A percentile compares a stretch with the other conserved stretches of the same genome.
Conservation (phyloP, 495 filamentous ascomycete species). For the Aspergillus leporis region DNA sequence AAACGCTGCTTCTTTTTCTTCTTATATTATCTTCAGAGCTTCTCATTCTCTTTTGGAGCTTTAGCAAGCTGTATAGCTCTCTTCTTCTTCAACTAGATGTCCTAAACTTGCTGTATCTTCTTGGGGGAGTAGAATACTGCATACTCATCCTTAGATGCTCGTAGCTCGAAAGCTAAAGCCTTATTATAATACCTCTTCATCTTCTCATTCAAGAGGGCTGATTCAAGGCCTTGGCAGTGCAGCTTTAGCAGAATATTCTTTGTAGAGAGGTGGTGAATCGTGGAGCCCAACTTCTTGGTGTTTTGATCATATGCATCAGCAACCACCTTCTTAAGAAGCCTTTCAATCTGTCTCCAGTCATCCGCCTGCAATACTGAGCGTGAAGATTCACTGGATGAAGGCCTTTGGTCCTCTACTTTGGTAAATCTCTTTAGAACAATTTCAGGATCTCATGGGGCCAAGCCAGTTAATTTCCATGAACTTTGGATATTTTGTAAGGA, state of each 20-base stretch:
- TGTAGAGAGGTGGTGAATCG: conserved; percentile 6
- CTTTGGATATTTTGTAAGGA: conserved; percentile 1
- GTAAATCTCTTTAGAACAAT: conserved; percentile 6
- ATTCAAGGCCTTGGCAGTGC: conserved; percentile 1
- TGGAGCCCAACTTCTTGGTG: background rate
- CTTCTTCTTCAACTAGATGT: too few relatives aligned
- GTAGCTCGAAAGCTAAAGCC: conserved; percentile 2
- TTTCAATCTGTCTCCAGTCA: conserved; percentile 10
- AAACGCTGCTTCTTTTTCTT: too few relatives aligned
- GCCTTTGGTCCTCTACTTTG: background rate
- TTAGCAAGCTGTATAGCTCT: too few relatives aligned
- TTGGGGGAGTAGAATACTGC: conserved; percentile 2
- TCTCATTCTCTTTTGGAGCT: too few relatives aligned
- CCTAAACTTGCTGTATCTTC: too few relatives aligned
- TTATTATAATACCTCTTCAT: conserved; percentile 6
- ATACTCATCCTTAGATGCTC: conserved; percentile 3
- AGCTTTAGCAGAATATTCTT: too few relatives aligned
- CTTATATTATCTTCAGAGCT: too few relatives aligned
- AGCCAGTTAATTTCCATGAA: background rate
- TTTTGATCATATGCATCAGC: conserved; percentile 7
- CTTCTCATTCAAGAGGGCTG: conserved; percentile 5
- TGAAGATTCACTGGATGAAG: conserved; percentile 2
- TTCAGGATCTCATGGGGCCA: background rate
- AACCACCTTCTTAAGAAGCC: background rate
- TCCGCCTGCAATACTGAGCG: conserved; percentile 4